Percentiles rank a stretch among this genome's conserved stretches.
phyloP scores from a whole-genome alignment of 2,329 filamentous ascomycete species.

The Calcarisporium arbuscula region DNA sequence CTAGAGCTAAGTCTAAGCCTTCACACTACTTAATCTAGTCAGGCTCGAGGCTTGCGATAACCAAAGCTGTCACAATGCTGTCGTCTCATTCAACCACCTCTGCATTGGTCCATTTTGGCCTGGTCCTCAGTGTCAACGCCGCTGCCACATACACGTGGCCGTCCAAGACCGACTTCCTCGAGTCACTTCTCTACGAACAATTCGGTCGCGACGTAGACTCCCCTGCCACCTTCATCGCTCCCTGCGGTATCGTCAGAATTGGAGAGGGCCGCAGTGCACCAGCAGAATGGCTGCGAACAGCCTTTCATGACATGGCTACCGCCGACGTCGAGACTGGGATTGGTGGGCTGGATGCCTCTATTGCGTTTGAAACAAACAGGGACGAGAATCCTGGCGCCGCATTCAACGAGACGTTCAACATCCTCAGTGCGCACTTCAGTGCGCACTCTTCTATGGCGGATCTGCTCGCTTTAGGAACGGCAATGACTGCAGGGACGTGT shows the following conservation, averaged over 20 bases:
- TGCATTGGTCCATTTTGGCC: no score
- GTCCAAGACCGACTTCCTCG: conserved; percentile 1
- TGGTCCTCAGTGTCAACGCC: no score
- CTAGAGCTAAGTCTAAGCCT: no score
- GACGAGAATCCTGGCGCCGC: conserved; percentile 19
- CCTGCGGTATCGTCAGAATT: conserved; percentile 3
- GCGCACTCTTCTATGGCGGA: conserved; percentile 13
- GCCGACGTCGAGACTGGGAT: conserved; percentile 16
- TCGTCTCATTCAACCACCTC: no score
- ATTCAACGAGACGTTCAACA: conserved; percentile 22
- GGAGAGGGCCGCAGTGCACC: no score
- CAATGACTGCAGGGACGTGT: no score
- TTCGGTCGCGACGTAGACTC: conserved; percentile 4
- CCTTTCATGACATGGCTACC: conserved; percentile 22
- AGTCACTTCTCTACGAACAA: conserved; percentile 5
- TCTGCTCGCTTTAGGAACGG: conserved; percentile 15
- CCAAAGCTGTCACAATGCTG: no score
- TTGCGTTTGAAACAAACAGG: conserved; percentile 21
- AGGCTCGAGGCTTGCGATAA: no score
- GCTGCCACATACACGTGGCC: conserved; percentile 11
- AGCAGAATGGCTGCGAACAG: conserved; percentile 24
- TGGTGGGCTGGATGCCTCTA: conserved; percentile 22
- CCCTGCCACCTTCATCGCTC: conserved; percentile 2
- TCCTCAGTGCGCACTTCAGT: conserved; percentile 15
- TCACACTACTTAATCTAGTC: no score